These are phyloP conservation scores for Phaeophleospora eucalypticola DNA, from an alignment of 2,329 filamentous ascomycete species.

Conservation along the genomic window DNA sequence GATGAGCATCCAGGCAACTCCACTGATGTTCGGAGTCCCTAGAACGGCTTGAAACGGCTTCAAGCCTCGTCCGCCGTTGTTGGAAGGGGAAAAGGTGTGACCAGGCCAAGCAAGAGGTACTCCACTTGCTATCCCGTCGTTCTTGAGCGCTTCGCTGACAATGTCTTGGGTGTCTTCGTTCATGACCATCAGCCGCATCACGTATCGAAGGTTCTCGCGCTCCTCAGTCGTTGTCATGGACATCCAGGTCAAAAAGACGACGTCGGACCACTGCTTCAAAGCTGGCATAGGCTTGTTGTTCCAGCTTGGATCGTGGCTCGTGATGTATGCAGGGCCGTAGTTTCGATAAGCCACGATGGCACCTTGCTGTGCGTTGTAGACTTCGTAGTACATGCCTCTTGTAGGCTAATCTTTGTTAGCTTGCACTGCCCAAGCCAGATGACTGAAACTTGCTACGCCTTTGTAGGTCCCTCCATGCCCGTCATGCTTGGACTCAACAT, in stretches of 20 bases:
- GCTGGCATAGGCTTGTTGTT: conserved; percentile 1
- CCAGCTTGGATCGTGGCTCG: conserved; percentile 1
- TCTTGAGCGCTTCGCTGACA: conserved; percentile 12
- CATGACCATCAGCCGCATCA: conserved; percentile 9
- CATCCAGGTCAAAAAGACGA: conserved; percentile 13
- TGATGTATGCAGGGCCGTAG: conserved; percentile 5
- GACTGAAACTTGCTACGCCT: too few relatives aligned
- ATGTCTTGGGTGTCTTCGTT: conserved; percentile 13
- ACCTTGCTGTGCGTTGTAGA: conserved; percentile 8
- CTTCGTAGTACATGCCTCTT: conserved; percentile 7
- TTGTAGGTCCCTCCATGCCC: too few relatives aligned
- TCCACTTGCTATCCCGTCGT: conserved; percentile 6
- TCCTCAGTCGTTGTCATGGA: conserved; percentile 3
- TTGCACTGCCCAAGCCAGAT: too few relatives aligned
- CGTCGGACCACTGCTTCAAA: conserved; percentile 11
- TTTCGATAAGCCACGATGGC: conserved; percentile 10
- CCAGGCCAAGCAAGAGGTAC: conserved; percentile 13
- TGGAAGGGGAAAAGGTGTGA: conserved; percentile 7
- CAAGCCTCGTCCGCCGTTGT: too few relatives aligned
- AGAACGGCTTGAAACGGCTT: background rate
- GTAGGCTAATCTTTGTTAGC: too few relatives aligned
- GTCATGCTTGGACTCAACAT: too few relatives aligned
- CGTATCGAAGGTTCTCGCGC: conserved; percentile 5
- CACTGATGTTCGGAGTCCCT: background rate
- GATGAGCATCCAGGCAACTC: conserved; percentile 23